phyloP scores from a whole-genome alignment of 2,329 filamentous ascomycete genomes.

The Sporothrix dimorphospora region DNA sequence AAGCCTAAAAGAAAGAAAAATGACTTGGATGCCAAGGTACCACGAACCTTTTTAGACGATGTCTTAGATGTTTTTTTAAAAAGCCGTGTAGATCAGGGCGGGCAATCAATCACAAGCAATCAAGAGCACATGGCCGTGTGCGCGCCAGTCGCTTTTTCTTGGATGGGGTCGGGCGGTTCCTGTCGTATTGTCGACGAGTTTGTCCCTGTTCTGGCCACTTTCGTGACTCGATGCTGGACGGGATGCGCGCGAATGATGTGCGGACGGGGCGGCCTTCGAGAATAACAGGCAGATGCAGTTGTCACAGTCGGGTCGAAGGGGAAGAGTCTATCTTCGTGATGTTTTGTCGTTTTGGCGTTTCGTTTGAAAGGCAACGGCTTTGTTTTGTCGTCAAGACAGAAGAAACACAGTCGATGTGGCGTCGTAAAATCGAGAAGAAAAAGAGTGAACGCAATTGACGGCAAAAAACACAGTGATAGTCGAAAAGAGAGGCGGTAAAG shows the following conservation, averaged over 20 bases:
- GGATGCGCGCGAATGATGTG: conserved; percentile 20
- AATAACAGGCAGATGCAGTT: not conserved
- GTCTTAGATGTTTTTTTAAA: conserved; percentile 7
- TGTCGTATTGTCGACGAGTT: not conserved
- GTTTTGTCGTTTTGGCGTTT: conserved; percentile 1
- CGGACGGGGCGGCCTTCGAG: not conserved
- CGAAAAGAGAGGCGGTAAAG: not conserved
- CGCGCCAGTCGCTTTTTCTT: not conserved
- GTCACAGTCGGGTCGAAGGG: conserved; percentile 3
- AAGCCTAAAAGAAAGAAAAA: not conserved
- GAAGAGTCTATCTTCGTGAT: not conserved
- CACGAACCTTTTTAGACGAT: conserved; percentile 23
- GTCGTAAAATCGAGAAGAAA: not conserved
- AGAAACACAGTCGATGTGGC: not conserved
- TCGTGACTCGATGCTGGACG: not conserved
- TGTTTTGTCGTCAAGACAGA: conserved; percentile 15
- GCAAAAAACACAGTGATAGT: not conserved
- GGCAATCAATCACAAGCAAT: conserved; percentile 26
- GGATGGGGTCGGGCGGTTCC: not conserved
- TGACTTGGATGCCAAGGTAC: conserved; percentile 6
- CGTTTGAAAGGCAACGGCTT: not conserved
- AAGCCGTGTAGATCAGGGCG: conserved; percentile 26
- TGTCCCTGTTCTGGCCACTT: conserved; percentile 1
- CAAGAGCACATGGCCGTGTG: conserved; percentile 3
- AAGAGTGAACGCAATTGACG: not conserved